Base-by-base conservation (phyloP, 129 eudicot genomes). In the Flaveria brownii region DNA sequence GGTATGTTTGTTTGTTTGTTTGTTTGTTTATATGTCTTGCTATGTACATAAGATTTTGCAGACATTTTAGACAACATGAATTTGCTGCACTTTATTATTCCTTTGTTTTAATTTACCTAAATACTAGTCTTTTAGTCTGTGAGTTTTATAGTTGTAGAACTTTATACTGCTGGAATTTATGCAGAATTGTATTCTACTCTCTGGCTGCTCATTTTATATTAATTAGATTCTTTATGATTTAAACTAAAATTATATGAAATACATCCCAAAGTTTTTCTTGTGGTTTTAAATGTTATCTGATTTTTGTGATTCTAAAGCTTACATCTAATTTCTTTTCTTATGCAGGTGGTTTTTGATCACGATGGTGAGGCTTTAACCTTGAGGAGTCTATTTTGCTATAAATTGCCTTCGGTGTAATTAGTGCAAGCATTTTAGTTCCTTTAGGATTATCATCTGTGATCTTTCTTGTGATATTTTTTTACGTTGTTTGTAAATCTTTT, bases 341-440 rank as follows among this genome's bases (percentile, higher is more conserved):
- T 84, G 88, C 98, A 93, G 98, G 97, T 93, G 84, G 96, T 93
- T 81, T 93, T 93, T 74, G 98, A 93, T 76, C 96, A 93, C 78
- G 92, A 88, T 79, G 98, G 98, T 93, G 84, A 87, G 92, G 69
- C 60, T 77, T 78, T 75, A 47, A 30, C 42, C 83, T 77, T 55
- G 45, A 66, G 56, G 73, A 71, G 17, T 80, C 62, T 68, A 68
- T 63, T 62, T 68, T 70, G 49, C 62, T 81, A 39, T 54, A 47
- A 50, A 50, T 45, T 62, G 66, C 17, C 52, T 73, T 20, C 45
- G 50, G n/a, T 66, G 39, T 52, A 74, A 52, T 72, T 69, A 23
- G 33, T 61, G 71, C 84, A 39, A 72, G 42, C 45, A 50, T 39
- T 41, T 59, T 16, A 13, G 30, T 71, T 41, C 16, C 14, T 74